These are phyloP conservation scores for Trichophyton verrucosum DNA, from an alignment of 2,329 filamentous ascomycete species.

Conservation along the genomic window DNA sequence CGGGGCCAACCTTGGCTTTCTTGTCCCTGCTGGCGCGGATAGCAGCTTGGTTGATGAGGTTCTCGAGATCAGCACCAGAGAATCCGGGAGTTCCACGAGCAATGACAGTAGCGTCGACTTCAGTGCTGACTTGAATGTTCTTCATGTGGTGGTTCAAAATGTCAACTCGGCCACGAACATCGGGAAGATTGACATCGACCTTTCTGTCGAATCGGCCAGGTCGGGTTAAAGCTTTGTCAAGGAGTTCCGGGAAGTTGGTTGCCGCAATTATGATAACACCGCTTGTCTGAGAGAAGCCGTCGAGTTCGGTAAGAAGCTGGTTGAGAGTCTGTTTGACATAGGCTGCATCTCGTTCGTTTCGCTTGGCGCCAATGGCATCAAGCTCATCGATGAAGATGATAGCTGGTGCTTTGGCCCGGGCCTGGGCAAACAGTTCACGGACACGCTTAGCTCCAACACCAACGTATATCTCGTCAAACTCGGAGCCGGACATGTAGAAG, in stretches of 20 bases:
- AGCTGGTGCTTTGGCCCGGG: slow-evolving; percentile 71
- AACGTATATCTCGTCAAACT: slow-evolving; percentile 97
- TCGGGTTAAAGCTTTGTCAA: slow-evolving; percentile 88
- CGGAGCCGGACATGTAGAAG: slow-evolving; percentile 99
- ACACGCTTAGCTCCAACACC: slow-evolving; percentile 94
- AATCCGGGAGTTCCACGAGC: slow-evolving; percentile 82
- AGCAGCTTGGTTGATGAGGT: slow-evolving; percentile 90
- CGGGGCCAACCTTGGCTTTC: slow-evolving; percentile 58
- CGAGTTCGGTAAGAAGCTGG: slow-evolving; percentile 88
- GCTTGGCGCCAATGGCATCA: slow-evolving; percentile 86
- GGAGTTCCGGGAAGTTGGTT: slow-evolving; percentile 86
- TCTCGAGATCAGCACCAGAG: slow-evolving; percentile 91
- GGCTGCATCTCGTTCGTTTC: slow-evolving; percentile 82
- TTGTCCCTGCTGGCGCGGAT: slow-evolving; percentile 87
- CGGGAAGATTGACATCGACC: slow-evolving; percentile 75
- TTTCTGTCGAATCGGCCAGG: slow-evolving; percentile 94
- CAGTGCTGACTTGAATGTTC: slow-evolving; percentile 67
- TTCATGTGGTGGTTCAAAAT: slow-evolving; percentile 90
- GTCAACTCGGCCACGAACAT: slow-evolving; percentile 82
- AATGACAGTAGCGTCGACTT: slow-evolving; percentile 73
- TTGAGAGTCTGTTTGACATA: slow-evolving; percentile 97
- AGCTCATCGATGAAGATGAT: slow-evolving; percentile 95
- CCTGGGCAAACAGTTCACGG: slow-evolving; percentile 75
- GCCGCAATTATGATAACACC: slow-evolving; percentile 93
- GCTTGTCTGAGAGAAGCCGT: slow-evolving; percentile 89